These are phyloP conservation scores for Aegilops umbellulata DNA, from an alignment of 176 grass and related monocot genomes.

Conservation along the genomic window DNA sequence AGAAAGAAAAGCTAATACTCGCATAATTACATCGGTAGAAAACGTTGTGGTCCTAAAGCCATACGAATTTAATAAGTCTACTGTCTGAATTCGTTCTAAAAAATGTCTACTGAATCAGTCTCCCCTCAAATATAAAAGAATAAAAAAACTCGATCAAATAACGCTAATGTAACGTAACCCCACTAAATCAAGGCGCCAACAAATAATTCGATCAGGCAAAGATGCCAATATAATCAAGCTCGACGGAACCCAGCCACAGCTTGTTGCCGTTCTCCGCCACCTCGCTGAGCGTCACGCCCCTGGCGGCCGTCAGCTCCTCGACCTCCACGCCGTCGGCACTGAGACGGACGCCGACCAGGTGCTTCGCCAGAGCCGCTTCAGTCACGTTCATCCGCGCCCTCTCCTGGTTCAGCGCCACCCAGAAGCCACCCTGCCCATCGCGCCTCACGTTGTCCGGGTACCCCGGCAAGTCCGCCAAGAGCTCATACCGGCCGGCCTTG, in stretches of 20 bases:
- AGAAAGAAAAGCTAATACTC: too few relatives aligned
- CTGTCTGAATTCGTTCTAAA: too few relatives aligned
- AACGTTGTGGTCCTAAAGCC: too few relatives aligned
- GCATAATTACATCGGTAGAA: too few relatives aligned
- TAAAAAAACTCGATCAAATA: too few relatives aligned
- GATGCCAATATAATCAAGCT: slow-evolving; percentile 32
- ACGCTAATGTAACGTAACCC: too few relatives aligned
- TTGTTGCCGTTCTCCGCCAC: slow-evolving; percentile 32
- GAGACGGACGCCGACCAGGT: slow-evolving; percentile 30
- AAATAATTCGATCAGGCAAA: not conserved
- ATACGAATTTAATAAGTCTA: too few relatives aligned
- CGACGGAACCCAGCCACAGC: slow-evolving; percentile 52
- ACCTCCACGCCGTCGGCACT: not conserved
- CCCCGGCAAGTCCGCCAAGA: slow-evolving; percentile 45
- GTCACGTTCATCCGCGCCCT: not conserved
- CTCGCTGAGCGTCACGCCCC: slow-evolving; percentile 39
- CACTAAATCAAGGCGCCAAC: not conserved
- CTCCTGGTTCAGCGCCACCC: slow-evolving; percentile 45
- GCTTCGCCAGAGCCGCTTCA: not conserved
- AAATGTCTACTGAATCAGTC: too few relatives aligned
- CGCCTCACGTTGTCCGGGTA: slow-evolving; percentile 59
- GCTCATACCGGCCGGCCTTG: not conserved
- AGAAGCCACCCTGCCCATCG: slow-evolving; percentile 16
- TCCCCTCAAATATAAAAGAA: too few relatives aligned
- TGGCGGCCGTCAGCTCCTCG: not conserved